These are phyloP conservation scores for Colletotrichum camelliae DNA, from an alignment of 2,329 filamentous ascomycete species.

Conservation along the genomic window DNA sequence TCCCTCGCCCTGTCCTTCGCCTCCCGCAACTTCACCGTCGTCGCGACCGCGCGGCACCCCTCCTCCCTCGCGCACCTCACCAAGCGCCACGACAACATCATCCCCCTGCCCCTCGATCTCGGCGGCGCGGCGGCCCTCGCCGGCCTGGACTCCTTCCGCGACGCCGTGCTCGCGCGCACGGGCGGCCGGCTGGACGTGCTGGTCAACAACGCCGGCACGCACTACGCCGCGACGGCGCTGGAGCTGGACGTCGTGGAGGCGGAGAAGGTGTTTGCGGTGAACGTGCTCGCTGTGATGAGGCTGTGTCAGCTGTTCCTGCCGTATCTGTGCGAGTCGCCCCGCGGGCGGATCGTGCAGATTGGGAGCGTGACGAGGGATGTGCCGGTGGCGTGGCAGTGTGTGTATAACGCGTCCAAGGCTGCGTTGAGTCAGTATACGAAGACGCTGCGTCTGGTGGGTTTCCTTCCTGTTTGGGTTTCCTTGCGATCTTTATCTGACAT, in stretches of 20 bases:
- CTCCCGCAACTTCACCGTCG: constrained; percentile 10
- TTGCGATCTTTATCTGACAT: too few species aligned
- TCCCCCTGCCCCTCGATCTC: constrained; percentile 16
- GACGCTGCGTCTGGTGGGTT: background rate
- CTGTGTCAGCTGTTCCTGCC: background rate
- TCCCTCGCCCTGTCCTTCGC: constrained; percentile 12
- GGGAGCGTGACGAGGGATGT: constrained; percentile 11
- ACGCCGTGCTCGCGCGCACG: background rate
- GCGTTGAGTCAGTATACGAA: background rate
- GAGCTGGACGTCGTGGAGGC: background rate
- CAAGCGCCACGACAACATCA: constrained; percentile 16
- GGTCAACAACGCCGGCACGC: background rate
- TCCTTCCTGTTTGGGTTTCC: too few species aligned
- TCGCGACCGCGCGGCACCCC: constrained; percentile 19
- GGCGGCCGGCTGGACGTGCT: background rate
- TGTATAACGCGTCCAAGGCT: constrained; percentile 23
- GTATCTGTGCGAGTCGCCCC: background rate
- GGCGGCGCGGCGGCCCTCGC: background rate
- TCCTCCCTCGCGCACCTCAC: constrained; percentile 16
- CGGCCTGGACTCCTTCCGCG: background rate
- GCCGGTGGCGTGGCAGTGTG: constrained; percentile 16
- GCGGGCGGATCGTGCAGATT: constrained; percentile 20
- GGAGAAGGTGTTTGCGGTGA: background rate
- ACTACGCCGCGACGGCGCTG: background rate
- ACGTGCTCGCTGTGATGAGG: background rate